These are phyloP conservation scores for Coemansia sp. DNA, from an alignment of 192 early-diverging fungal genomes.

Conservation along the genomic window DNA sequence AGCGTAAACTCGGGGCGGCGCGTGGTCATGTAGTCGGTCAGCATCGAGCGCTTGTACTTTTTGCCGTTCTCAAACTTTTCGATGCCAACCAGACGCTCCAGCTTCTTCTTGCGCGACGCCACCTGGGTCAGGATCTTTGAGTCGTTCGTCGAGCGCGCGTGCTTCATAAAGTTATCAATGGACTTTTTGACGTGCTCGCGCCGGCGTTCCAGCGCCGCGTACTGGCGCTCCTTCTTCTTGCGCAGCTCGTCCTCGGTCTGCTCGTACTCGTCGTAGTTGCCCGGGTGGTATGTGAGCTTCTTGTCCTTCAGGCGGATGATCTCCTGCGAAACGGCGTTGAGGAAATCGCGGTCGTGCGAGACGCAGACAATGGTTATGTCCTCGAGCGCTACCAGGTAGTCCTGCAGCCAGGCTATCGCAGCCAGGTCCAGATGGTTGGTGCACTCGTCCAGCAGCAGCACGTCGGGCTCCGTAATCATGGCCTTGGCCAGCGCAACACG, in stretches of 20 bases:
- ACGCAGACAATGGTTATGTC: conserved; percentile 78
- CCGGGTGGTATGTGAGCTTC: conserved; percentile 70
- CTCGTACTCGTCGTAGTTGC: conserved; percentile 87
- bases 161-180: conserved; percentile 74
- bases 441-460: conserved; percentile 86
- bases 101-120: conserved; percentile 76
- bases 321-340: conserved; percentile 75
- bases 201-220: conserved; percentile 64
- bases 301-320: conserved; percentile 74
- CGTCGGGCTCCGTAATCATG: conserved; percentile 76
- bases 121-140: conserved; percentile 76
- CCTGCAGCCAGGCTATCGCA: conserved; percentile 89
- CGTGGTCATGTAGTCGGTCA: conserved; percentile 54
- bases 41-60: conserved; percentile 64
- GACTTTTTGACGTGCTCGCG: conserved; percentile 70
- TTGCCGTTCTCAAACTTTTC: conserved; percentile 68
- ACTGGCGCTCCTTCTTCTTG: conserved; percentile 64
- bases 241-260: conserved; percentile 70
- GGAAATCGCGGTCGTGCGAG: conserved; percentile 87
- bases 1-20: conserved; percentile 58
- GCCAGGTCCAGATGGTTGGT: conserved; percentile 89
- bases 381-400: conserved; percentile 61
- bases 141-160: conserved; percentile 73
- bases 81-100: conserved; percentile 61
- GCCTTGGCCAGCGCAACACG: conserved; percentile 82